Base-by-base conservation (phyloP, 1,284 basidiomycete genomes). In the Wallemia hederae region DNA sequence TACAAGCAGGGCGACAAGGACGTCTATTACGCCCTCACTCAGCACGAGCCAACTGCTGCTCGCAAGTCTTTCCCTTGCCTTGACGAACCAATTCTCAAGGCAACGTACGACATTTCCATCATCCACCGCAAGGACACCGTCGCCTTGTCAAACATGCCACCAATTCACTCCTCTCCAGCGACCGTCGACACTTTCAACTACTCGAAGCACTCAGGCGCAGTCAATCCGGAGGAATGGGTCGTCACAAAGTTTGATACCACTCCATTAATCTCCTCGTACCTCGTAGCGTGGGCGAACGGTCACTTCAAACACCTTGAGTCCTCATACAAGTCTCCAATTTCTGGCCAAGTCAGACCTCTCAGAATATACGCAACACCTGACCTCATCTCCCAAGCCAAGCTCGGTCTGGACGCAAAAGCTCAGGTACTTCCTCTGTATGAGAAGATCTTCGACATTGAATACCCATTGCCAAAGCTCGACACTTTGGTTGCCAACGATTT, bases 61-160 rank as follows among this genome's bases (percentile, higher is more conserved):
- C 76, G 90, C 34, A 59, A 24, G 24, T 72, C 70, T 24, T 72
- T 70, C 65, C 75, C 75, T 1, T 74, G 74, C 65, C 97, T 86
- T 85, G 92, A 96, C 69, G 90, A 97, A 70, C 92, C 92, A 25
- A 76, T 80, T 24, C 76, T 94, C 67, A 97, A 97, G 71, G 84
- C 90, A 3, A 89, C 82, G 1, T 94, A 85, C 70, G 75, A 62
- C 28, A 74, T 96, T 66, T 83, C 82, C 17, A 76, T 96, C 75
- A 79, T 98, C 65, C 88, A 88, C 29, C 81, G 82, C 63, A 69
- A 69, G 19, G 74, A 73, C n/a, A 72, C 74, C 55, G 67, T 65
- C 27, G 69, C 70, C 1, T 71, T 91, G 63, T 82, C 82, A 73
- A 97, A 97, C 74, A 94, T 92, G 87, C 76, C 83, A 56, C 78